phyloP scores from a whole-genome alignment of 2,329 filamentous ascomycete genomes.

The Sclerotinia spermophila region DNA sequence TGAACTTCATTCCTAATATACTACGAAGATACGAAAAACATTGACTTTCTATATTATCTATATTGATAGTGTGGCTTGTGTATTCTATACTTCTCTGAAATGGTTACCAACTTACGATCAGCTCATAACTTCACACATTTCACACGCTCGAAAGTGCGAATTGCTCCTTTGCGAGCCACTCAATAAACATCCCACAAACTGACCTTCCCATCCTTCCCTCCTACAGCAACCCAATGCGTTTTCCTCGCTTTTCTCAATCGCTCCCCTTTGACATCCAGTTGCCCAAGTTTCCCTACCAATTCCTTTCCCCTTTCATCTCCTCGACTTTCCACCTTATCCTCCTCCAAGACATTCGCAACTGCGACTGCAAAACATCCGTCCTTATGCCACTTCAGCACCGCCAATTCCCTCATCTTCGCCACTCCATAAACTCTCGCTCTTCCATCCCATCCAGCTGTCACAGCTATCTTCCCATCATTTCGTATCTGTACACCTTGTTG shows the following conservation, averaged over 20 bases:
- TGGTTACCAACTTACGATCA: neutral
- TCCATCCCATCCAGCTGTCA: conserved; percentile 90
- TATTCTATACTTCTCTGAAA: too few relatives aligned
- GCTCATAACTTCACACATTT: neutral
- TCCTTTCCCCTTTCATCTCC: conserved; percentile 18
- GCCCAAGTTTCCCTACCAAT: conserved; percentile 37
- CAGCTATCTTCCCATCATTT: conserved; percentile 77
- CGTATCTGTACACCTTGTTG: conserved; percentile 79
- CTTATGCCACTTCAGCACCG: conserved; percentile 91
- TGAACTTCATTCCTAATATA: neutral
- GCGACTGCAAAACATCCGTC: conserved; percentile 79
- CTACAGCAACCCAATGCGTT: conserved; percentile 79
- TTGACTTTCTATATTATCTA: too few relatives aligned
- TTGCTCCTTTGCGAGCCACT: neutral
- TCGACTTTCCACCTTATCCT: neutral
- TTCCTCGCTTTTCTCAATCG: conserved; percentile 60
- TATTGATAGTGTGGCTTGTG: too few relatives aligned
- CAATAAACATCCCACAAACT: conserved; percentile 90
- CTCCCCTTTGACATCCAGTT: conserved; percentile 54
- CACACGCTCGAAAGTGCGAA: neutral
- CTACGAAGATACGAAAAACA: too few relatives aligned
- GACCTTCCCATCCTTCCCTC: conserved; percentile 87
- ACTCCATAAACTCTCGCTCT: conserved; percentile 75
- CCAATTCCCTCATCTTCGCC: conserved; percentile 79
- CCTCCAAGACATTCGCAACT: conserved; percentile 51